phyloP scores from a whole-genome alignment of 2,329 filamentous ascomycete species.

The Paecilomyces dactylethromorphus region DNA sequence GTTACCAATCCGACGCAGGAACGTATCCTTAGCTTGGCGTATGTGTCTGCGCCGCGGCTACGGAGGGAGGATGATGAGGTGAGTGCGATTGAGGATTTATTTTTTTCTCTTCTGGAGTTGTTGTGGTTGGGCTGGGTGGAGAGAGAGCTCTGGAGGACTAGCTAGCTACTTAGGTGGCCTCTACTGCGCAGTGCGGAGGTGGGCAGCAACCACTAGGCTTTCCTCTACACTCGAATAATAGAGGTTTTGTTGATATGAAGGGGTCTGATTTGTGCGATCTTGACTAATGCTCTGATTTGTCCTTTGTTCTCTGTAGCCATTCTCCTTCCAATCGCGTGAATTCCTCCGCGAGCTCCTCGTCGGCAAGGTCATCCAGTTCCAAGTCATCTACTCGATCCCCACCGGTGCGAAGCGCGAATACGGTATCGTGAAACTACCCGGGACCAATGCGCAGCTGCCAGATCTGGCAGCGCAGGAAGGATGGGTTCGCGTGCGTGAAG shows the following conservation, averaged over 20 bases:
- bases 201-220: not conserved
- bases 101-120: slow-evolving; percentile 2
- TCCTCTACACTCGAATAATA: not conserved
- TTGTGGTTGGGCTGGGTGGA: not conserved
- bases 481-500: slow-evolving; percentile 89
- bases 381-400: slow-evolving; percentile 79
- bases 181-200: slow-evolving; percentile 1
- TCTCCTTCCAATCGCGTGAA: slow-evolving; percentile 90
- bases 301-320: slow-evolving; percentile 45
- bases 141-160: not conserved
- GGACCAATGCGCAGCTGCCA: slow-evolving; percentile 65
- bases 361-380: slow-evolving; percentile 81
- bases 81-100: slow-evolving; percentile 13
- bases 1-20: slow-evolving; percentile 75
- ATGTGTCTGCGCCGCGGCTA: slow-evolving; percentile 80
- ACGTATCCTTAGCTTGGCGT: slow-evolving; percentile 82
- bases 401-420: slow-evolving; percentile 76
- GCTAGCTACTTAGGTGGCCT: slow-evolving; percentile 10
- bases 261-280: not conserved
- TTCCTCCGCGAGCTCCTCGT: slow-evolving; percentile 77
- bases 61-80: slow-evolving; percentile 84
- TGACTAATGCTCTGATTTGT: not conserved
- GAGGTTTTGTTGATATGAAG: not conserved
- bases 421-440: slow-evolving; percentile 66
- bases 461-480: slow-evolving; percentile 80